phyloP scores from a whole-genome alignment of 2,329 filamentous ascomycete genomes.

The Pseudofabraea citricarpa region DNA sequence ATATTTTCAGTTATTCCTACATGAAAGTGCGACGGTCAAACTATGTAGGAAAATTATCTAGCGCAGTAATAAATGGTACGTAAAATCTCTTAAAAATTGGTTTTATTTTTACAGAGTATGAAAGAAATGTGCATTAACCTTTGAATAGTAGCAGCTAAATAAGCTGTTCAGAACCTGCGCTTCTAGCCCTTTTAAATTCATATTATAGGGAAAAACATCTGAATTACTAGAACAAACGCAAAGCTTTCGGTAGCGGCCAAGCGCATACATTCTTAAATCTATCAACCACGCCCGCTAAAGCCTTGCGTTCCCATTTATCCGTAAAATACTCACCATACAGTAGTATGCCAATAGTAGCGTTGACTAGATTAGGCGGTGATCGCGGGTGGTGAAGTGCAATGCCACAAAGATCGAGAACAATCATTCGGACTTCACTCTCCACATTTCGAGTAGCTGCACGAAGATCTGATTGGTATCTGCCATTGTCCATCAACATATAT shows the following conservation, averaged over 20 bases:
- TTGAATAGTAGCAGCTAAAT: too few relatives aligned
- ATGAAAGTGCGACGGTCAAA: too few relatives aligned
- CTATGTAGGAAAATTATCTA: too few relatives aligned
- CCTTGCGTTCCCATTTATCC: background rate
- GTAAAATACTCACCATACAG: background rate
- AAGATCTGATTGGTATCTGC: background rate
- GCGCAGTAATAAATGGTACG: too few relatives aligned
- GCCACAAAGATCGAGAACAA: background rate
- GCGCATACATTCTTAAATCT: background rate
- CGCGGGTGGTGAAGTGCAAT: background rate
- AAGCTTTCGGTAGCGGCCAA: background rate
- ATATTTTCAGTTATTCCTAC: too few relatives aligned
- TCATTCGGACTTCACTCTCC: background rate
- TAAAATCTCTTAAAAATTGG: too few relatives aligned
- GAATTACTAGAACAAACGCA: background rate
- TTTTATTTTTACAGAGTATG: too few relatives aligned
- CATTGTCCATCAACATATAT: background rate
- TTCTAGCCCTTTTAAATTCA: too few relatives aligned
- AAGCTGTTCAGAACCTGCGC: too few relatives aligned
- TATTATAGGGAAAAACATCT: too few relatives aligned
- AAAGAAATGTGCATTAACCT: too few relatives aligned
- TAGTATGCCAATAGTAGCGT: background rate
- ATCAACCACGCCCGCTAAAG: background rate
- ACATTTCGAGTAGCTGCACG: background rate
- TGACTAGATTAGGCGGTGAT: background rate